Base-by-base conservation (phyloP, 352 stramenopile species). In the Phytophthora pistaciae region DNA sequence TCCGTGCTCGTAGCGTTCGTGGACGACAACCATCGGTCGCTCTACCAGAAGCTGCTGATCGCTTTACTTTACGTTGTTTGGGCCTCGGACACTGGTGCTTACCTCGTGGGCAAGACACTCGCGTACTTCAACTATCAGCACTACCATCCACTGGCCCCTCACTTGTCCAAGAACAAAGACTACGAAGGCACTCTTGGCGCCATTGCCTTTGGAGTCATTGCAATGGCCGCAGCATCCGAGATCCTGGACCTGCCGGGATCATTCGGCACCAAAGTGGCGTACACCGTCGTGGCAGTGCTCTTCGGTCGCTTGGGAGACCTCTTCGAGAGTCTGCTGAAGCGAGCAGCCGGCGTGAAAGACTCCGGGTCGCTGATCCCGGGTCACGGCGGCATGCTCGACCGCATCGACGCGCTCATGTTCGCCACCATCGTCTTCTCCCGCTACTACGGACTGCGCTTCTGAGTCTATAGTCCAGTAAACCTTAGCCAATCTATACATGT, bases 251-350 rank as follows among this genome's bases (percentile, higher is more conserved):
- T 97, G 0, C 85, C 87, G 6, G 96, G 95, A 4, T 79, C 84
- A 0, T 63, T 91, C 10, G 86, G 96, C 64, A 93, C 88, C 5
- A 90, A 91, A 60, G 73, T 97, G 0, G 72, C 83, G 14, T 88
- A 98, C 56, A 91, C 86, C 0, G 62, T 98, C 4, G 59, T 98
- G 3, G 96, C 92, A 16, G 85, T 99, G n/a, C 82, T 99, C 31
- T 78, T 99, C 33, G 96, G 95, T 6, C 87, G 98, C 8, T 80
- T 99, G 18, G 97, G 97, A 25, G 96, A 99, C 69, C 78, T 99
- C 20, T 98, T 98, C 21, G 95, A 97, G 58, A 98, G 88, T n/a
- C 96, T 99, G 80, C 74, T 99, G 20, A 99, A 99, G 78, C 86
- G 96, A 33, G 94, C 98, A 74, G 94, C 95, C 16, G 88, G 90